Percentiles rank a stretch among this genome's conserved stretches.
These are phyloP conservation scores for Nicotiana paniculata DNA, from an alignment of 257 asterid species.

Conservation along the genomic window DNA sequence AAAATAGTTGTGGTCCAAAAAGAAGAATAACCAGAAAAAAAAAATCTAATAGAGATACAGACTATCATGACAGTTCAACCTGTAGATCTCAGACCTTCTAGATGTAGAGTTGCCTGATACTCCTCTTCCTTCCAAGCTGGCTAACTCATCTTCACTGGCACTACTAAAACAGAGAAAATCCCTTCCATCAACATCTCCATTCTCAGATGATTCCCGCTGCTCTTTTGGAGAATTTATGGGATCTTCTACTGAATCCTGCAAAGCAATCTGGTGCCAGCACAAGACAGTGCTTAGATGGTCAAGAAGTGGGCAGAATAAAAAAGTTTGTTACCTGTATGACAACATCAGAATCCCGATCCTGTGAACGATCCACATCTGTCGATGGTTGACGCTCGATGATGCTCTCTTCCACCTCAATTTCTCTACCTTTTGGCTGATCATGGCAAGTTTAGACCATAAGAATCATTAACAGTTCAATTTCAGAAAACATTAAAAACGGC, in stretches of 20 bases:
- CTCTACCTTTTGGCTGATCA: conserved; percentile 34
- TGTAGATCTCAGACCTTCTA: conserved; percentile 30
- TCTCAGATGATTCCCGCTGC: conserved; percentile 12
- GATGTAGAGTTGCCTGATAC: conserved; percentile 12
- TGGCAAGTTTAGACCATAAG: background rate
- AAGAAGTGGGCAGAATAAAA: background rate
- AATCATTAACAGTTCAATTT: background rate
- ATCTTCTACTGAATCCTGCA: conserved; percentile 30
- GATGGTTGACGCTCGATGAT: conserved; percentile 28
- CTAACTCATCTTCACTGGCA: conserved; percentile 25
- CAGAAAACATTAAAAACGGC: background rate
- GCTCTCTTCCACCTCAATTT: conserved; percentile 26
- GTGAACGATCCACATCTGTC: conserved; percentile 9
- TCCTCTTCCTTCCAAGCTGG: conserved; percentile 20
- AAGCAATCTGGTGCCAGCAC: conserved; percentile 21
- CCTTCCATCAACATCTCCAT: conserved; percentile 19
- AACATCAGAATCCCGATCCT: conserved; percentile 25
- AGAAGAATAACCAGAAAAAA: background rate
- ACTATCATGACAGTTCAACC: background rate
- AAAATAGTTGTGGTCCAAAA: background rate
- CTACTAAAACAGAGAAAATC: conserved; percentile 23
- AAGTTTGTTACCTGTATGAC: conserved; percentile 27
- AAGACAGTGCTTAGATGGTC: background rate
- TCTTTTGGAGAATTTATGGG: conserved; percentile 17
- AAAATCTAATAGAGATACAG: background rate